Evolutionary conservation across 164 flowering plant genomes (phyloP).

Genomic region (Aristolochia fimbriata): DNA sequence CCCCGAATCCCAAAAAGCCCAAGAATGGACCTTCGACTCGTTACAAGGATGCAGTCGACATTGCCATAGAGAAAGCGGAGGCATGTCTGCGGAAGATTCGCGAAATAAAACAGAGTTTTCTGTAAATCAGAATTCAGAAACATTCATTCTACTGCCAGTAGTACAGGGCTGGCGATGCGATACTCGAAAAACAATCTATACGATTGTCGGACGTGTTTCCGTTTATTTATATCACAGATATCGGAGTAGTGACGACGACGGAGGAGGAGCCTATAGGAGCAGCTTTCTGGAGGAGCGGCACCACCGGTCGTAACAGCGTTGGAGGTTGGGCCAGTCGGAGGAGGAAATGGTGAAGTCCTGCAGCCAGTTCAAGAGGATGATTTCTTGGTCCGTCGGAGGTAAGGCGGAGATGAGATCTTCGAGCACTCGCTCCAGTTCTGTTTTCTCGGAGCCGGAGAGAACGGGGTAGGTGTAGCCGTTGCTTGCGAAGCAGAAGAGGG

Average conservation of each 20-base stretch:
- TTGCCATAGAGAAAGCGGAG: slow-evolving; percentile 9
- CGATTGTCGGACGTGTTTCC: neutral
- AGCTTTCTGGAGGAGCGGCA: slow-evolving; percentile 34
- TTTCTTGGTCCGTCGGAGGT: slow-evolving; percentile 34
- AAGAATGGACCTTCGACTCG: neutral
- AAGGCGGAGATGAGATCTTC: slow-evolving; percentile 28
- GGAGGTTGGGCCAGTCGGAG: slow-evolving; percentile 60
- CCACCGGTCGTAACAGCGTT: slow-evolving; percentile 34
- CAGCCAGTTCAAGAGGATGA: slow-evolving; percentile 41
- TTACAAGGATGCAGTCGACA: slow-evolving; percentile 3
- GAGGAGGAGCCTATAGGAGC: neutral
- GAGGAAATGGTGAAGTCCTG: slow-evolving; percentile 30
- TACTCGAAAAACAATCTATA: neutral
- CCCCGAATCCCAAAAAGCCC: too few species aligned
- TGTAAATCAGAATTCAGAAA: too few species aligned
- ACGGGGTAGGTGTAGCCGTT: slow-evolving; percentile 34
- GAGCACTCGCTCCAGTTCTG: slow-evolving; percentile 29
- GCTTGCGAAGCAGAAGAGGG: slow-evolving; percentile 36
- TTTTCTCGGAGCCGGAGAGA: slow-evolving; percentile 29
- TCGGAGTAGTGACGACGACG: neutral
- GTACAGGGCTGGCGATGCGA: neutral
- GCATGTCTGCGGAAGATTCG: slow-evolving; percentile 11
- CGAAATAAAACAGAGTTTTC: slow-evolving; percentile 5
- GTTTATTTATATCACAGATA: neutral
- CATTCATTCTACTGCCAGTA: too few species aligned